Evolutionary conservation across 768 basidiomycete species (phyloP).

Genomic region (Boletus subcaerulescens): DNA sequence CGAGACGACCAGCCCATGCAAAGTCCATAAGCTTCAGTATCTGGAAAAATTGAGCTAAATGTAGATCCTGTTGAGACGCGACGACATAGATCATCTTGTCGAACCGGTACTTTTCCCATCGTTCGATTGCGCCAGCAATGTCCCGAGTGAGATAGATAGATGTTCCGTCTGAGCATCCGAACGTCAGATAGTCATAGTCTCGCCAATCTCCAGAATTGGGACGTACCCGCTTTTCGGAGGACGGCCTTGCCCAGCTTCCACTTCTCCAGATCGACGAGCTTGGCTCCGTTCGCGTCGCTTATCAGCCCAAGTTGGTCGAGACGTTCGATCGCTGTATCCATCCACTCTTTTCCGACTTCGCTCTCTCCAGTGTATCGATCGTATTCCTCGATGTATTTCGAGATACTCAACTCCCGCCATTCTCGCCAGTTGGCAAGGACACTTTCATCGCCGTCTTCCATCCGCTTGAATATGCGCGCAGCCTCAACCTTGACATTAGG

Average conservation of each 20-base stretch:
- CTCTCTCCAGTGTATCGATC: slow-evolving; percentile 90
- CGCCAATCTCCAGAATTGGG: no score
- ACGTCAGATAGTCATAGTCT: slow-evolving; percentile 12
- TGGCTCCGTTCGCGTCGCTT: slow-evolving; percentile 68
- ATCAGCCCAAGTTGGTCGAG: slow-evolving; percentile 74
- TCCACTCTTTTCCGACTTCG: slow-evolving; percentile 67
- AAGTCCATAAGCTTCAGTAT: slow-evolving; percentile 86
- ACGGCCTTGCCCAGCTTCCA: slow-evolving; percentile 93
- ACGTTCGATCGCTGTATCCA: slow-evolving; percentile 65
- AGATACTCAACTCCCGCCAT: slow-evolving; percentile 89
- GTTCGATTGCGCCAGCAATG: slow-evolving; percentile 65
- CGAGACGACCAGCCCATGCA: slow-evolving; percentile 77
- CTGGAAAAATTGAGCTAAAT: slow-evolving; percentile 91
- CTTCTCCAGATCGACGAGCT: slow-evolving; percentile 82
- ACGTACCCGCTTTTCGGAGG: slow-evolving; percentile 76
- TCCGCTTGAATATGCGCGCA: slow-evolving; percentile 86
- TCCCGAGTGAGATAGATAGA: slow-evolving; percentile 22
- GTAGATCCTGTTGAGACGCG: slow-evolving; percentile 82
- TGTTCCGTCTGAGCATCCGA: slow-evolving; percentile 67
- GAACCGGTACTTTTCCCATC: slow-evolving; percentile 87
- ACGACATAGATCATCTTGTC: slow-evolving; percentile 95
- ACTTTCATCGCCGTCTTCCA: slow-evolving; percentile 89
- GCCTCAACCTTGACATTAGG: slow-evolving; percentile 73
- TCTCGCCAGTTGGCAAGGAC: slow-evolving; percentile 87
- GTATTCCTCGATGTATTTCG: slow-evolving; percentile 87